Percentiles rank a stretch among this genome's conserved stretches.
phyloP scores from a whole-genome alignment of 2,329 filamentous ascomycete genomes.

The Exserohilum rostratum region DNA sequence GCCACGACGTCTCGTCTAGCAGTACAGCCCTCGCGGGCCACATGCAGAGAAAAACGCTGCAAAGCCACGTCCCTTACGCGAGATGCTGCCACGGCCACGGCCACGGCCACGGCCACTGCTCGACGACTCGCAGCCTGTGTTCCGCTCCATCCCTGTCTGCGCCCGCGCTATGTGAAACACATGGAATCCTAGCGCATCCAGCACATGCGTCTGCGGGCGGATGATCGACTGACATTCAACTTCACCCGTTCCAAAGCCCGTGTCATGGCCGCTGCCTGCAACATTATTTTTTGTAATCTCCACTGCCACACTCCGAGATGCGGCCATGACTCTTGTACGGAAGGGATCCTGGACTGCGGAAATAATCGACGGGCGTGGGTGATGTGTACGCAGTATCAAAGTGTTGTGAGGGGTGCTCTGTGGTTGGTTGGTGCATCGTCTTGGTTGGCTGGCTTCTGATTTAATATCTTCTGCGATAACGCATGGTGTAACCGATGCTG shows the following conservation, averaged over 20 bases:
- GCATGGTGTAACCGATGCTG: neutral
- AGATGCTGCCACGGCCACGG: neutral
- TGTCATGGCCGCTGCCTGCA: conserved; percentile 1
- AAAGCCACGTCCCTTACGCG: neutral
- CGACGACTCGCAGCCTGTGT: neutral
- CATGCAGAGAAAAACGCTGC: neutral
- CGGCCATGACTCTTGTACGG: neutral
- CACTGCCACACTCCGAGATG: neutral
- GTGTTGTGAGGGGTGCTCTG: neutral
- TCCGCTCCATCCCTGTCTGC: neutral
- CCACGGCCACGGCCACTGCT: neutral
- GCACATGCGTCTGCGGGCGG: conserved; percentile 11
- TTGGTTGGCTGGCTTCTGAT: neutral
- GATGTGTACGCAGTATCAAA: neutral
- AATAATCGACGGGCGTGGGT: neutral
- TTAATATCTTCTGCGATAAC: neutral
- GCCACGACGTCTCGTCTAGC: neutral
- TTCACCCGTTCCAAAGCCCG: neutral
- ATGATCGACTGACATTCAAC: conserved; percentile 9
- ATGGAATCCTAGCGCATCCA: neutral
- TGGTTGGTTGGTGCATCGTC: neutral
- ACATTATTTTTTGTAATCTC: neutral
- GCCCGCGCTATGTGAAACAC: neutral
- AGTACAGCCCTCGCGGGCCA: neutral
- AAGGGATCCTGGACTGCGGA: neutral